Evolutionary conservation across 1,139 yeast species (phyloP), one percentile per base, ranked within the genome.

Genomic region (Geotrichum reessii): DNA sequence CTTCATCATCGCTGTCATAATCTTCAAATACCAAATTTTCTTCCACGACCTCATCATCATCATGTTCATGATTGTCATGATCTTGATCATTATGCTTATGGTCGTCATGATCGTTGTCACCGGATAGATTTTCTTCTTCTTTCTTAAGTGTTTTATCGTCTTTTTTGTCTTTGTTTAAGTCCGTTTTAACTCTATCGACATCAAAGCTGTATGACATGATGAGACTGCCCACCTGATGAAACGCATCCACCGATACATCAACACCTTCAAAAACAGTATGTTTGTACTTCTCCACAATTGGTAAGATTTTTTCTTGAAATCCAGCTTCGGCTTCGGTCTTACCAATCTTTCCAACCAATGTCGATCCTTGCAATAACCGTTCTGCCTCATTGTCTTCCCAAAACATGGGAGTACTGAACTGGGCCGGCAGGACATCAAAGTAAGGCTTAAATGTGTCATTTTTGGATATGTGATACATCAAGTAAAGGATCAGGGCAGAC

Each of bases 181-280:
- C 47, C 19, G n/a, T 24, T 31, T 51, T 27, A 40, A 50, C n/a
- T 40, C 48, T 52, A 42, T 57, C 69, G 25, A 83, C 82, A 67
- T 86, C 92, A 71, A 86, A 86, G 0, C 86, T 82, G 64, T 86
- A 86, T 1, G 89, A 78, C 82, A 85, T 77, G 51, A 86, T 82
- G 12, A 83, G 70, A 57, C 85, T 84, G 0, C 96, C 97, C 64
- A 87, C 82, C 52, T 80, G 76, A 64, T 86, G 86, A 67, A 87
- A 93, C 12, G 81, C 82, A 1, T 80, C 83, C 54, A 81, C 69
- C 0, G 85, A 73, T 11, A 81, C 71, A 9, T 72, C 73, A 0
- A 60, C 65, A 27, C 65, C 75, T 19, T 56, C 61, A 55, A 73
- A 73, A 11, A 67, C 60, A 14, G 42, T 37, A 61, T 59, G 63